These are phyloP conservation scores for Halophytophthora batemanensis DNA, from an alignment of 352 stramenopile species.

Conservation along the genomic window DNA sequence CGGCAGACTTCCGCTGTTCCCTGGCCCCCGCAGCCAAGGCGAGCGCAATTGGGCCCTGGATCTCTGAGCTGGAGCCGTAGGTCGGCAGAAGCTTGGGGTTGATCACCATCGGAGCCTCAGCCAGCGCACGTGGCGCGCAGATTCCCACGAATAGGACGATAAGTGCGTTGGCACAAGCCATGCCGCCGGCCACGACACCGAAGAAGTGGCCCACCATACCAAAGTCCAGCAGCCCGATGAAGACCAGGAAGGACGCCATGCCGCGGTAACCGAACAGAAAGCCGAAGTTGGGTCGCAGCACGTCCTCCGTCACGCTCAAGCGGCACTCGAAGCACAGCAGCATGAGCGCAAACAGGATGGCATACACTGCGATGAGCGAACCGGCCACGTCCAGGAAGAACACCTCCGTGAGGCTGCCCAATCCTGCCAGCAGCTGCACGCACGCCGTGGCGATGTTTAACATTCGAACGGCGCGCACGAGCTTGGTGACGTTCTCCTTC, in stretches of 20 bases:
- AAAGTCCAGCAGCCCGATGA: constrained; percentile 59
- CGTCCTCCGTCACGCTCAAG: constrained; percentile 37
- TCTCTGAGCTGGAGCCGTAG: constrained; percentile 23
- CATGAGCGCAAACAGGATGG: constrained; percentile 42
- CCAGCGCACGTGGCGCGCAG: constrained; percentile 14
- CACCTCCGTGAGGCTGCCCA: constrained; percentile 40
- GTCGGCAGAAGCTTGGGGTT: constrained; percentile 14
- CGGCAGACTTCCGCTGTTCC: constrained; percentile 8
- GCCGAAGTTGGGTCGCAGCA: constrained; percentile 53
- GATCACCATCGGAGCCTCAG: constrained; percentile 20
- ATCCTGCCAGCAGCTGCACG: constrained; percentile 36
- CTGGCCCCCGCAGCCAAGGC: constrained; percentile 19
- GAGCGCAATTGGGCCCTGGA: constrained; percentile 24
- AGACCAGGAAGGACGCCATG: constrained; percentile 47
- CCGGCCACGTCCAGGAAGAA: constrained; percentile 34
- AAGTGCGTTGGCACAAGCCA: constrained; percentile 38
- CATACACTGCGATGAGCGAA: constrained; percentile 53
- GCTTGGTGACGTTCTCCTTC: constrained; percentile 25
- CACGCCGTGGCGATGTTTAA: constrained; percentile 44
- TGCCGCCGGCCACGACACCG: constrained; percentile 27
- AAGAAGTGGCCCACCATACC: constrained; percentile 45
- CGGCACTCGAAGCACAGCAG: constrained; percentile 55
- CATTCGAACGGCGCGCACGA: constrained; percentile 26
- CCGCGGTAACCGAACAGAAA: constrained; percentile 60
- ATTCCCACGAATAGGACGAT: constrained; percentile 35